Evolutionary conservation across 768 basidiomycete genomes (phyloP).

Genomic region (Podaxis sp.): DNA sequence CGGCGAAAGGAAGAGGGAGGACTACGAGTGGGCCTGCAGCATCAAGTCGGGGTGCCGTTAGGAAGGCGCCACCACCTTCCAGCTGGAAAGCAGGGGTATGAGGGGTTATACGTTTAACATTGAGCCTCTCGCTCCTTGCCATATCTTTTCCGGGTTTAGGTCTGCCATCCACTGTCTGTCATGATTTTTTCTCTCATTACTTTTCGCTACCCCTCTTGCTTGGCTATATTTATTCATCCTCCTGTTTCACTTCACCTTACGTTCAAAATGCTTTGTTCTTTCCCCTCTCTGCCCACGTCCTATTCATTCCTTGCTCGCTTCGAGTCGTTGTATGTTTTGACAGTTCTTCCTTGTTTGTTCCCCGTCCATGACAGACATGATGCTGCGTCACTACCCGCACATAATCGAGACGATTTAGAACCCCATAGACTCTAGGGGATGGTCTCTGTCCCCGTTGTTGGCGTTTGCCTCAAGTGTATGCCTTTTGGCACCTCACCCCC

Average conservation of each 20-base stretch:
- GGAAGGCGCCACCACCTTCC: constrained; percentile 54
- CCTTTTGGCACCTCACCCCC: no score
- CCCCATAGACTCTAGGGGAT: not conserved
- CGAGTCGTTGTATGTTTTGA: not conserved
- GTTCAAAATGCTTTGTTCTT: no score
- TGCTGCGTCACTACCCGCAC: not conserved
- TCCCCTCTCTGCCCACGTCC: no score
- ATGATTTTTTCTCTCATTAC: not conserved
- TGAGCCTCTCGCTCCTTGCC: not conserved
- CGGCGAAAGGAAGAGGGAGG: constrained; percentile 25
- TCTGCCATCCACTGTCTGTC: constrained; percentile 1
- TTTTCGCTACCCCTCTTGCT: not conserved
- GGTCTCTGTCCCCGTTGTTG: not conserved
- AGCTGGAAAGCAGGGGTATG: constrained; percentile 54
- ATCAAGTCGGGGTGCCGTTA: constrained; percentile 24
- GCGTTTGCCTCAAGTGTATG: no score
- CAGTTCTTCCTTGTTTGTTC: not conserved
- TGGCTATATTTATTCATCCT: not conserved
- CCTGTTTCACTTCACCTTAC: not conserved
- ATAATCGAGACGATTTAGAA: not conserved
- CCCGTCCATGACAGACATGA: constrained; percentile 2
- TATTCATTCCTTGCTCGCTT: not conserved
- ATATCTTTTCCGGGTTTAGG: not conserved
- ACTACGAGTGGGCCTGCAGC: constrained; percentile 48
- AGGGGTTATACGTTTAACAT: not conserved